Evolutionary conservation across 139 green algal genomes (phyloP), one percentile per base, ranked within the genome.

Genomic region (Picochlorum sp.): DNA sequence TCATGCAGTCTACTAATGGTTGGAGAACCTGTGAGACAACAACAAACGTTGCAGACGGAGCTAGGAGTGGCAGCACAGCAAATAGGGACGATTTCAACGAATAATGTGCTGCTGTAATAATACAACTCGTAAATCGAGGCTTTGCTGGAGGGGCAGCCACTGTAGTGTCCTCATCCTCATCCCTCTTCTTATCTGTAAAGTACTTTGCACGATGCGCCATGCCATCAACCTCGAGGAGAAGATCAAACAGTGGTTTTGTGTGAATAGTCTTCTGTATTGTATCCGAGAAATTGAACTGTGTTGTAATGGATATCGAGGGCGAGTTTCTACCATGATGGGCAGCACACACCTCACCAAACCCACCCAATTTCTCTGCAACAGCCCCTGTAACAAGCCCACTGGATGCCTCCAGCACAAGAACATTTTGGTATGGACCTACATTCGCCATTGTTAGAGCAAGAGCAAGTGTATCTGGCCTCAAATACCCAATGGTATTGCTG

Each of bases 361-460:
- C 86, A 28, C 85, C 83, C 58, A 93, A 37, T 14, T 86, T 79
- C 77, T 96, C 89, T 28, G 80, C 71, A 30, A 79, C 82, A 21
- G 86, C 83, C 7, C 70, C 88, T 31, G 73, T 76, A 2, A 95
- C 57, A 41, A 95, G 50, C 9, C 81, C 74, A 24, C 75, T 67
- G 59, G 78, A 92, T 23, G 54, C 67, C 21, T 95, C 88, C 5
- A 90, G 20, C 14, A 95, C 75, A 30, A 96, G 70, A 47, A 86
- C 77, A 44, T 68, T 60, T 1, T 59, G 67, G 24, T 80, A 70
- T 2, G 86, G 72, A 1, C 67, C 80, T 50, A 95, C 75, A 68
- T 95, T 92, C 31, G 81, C 88, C 45, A 92, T 56, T 6, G 38
- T 73, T 16, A 95, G 74, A 67, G 92, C 68, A 30, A 89, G 56